Base-by-base conservation (phyloP, 169 alveolate species). In the Plasmodium gaboni region DNA sequence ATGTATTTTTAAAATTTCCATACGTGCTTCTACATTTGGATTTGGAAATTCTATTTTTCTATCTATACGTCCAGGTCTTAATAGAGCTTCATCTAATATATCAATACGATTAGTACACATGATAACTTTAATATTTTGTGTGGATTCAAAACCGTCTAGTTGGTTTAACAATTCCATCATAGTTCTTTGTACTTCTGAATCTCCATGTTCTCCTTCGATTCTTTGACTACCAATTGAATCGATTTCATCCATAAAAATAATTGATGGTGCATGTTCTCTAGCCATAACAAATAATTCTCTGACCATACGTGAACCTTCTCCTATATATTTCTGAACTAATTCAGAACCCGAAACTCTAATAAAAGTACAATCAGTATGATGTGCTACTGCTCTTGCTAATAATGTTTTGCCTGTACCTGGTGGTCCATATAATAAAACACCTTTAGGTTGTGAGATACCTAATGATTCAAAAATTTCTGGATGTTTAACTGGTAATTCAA, bases 281-380 rank as follows among this genome's bases (percentile, higher is more conserved):
- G 99, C 99, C 99, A 98, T 96, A 17, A 96, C 98, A 94, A 98
- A 98, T 48, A 98, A 93, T 93, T 98, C 99, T 65, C 99, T 96
- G 24, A 99, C 99, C 99, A 98, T 98, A 42, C 99, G 96, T 0
- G 99, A 99, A 15, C 99, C 99, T 93, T 99, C 99, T 42, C 99
- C 99, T 73, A 99, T 99, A 91, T 99, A 99, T 91, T 98, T 99
- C 92, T 99, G 99, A 22, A 99, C 99, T 48, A 99, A 94, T 88
- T 99, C 99, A 57, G 99, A 96, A 17, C 99, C 99, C 22, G 99
- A 97, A 57, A 99, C 99, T 71, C 99, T 94, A 17, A 99, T 99
- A 96, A 99, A 99, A 73, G 99, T 95, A 42, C 99, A 98, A 90
- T 99, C 99, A 12, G 99, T 99, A 70, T 99, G 98, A 93, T 99